Evolutionary conservation across 2,329 filamentous ascomycete genomes (phyloP), one percentile per base, ranked within the genome.

Genomic region (Fusarium anguioides): DNA sequence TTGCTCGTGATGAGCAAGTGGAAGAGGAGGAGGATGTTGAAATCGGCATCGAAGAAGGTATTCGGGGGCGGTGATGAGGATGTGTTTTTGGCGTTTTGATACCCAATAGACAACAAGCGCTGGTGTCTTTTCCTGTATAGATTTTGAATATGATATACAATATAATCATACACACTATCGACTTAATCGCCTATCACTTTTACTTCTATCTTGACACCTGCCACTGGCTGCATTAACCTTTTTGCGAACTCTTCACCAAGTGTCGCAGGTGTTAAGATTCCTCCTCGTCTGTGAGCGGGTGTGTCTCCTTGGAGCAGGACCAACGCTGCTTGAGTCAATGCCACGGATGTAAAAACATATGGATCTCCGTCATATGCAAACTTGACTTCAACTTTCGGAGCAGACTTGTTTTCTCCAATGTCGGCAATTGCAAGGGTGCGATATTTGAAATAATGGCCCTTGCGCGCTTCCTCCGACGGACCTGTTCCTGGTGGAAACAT

Each of bases 1-100:
- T 85, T 64, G 79, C 80, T 37, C 70, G 75, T 17, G 77, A 79
- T 46, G 78, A 78, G 29, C 69, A 70, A 4, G 55, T 70, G 21
- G 69, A 71, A 3, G 73, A 70, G 20, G 68, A 71, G 8, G 72
- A 71, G 2, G 68, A 71, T 21, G 60, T 53, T n/a, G 71, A 71
- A 10, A 51, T 68, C n/a, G 57, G 51, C 17, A 54, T 70, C 12
- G 66, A 62, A 11, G 60, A 72, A 33, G 68, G 62, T 35, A 54
- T 47, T 26, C 52, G 64, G 41, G 48, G 50, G 14, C 53, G 64
- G 36, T 66, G 54, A 60, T 37, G 21, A 24, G 39, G 37, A 53
- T n/a, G 27, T 63, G 36, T 62, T 66, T 54, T 35, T 51, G 54
- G 50, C 46, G 61, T 67, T 60, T 60, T 64, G 68, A 74, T 74